Percentiles rank a stretch among this genome's conserved stretches.
phyloP scores from a whole-genome alignment of 305 asterid species.

The Fraxinus latifolia region DNA sequence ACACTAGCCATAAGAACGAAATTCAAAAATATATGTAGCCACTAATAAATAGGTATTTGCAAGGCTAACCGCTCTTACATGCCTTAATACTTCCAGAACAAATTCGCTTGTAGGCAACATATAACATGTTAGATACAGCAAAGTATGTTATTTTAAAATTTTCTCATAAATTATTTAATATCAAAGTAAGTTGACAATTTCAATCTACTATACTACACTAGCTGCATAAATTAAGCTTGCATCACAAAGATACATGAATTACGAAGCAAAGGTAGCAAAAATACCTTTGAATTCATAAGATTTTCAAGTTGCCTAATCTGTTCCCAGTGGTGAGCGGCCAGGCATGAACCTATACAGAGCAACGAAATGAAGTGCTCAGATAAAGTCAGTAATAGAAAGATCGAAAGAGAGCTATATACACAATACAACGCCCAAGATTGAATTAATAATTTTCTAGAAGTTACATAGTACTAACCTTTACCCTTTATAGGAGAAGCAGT shows the following conservation, averaged over 20 bases:
- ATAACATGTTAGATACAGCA: background rate
- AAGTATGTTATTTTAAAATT: background rate
- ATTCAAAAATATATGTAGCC: background rate
- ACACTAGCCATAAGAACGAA: background rate
- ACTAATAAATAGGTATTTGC: background rate
- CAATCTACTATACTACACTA: background rate
- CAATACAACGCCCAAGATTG: background rate
- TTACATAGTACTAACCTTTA: conserved; percentile 50
- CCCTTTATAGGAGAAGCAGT: conserved; percentile 93
- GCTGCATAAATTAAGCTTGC: background rate
- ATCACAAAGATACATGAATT: background rate
- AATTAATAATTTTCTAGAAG: background rate
- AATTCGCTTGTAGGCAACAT: background rate
- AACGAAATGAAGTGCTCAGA: conserved; percentile 6
- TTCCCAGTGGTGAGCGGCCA: conserved; percentile 40
- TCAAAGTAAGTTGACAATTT: background rate
- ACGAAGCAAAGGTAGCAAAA: background rate
- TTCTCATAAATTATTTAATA: background rate
- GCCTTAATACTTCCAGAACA: background rate
- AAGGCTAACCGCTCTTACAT: background rate
- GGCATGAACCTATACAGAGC: conserved; percentile 38
- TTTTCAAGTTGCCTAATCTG: conserved; percentile 62
- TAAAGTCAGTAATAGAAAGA: conserved; percentile 12
- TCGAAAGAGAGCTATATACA: background rate
- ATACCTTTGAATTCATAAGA: conserved; percentile 85